phyloP scores from a whole-genome alignment of 2,329 filamentous ascomycete species.

The Paecilomyces dactylethromorphus region DNA sequence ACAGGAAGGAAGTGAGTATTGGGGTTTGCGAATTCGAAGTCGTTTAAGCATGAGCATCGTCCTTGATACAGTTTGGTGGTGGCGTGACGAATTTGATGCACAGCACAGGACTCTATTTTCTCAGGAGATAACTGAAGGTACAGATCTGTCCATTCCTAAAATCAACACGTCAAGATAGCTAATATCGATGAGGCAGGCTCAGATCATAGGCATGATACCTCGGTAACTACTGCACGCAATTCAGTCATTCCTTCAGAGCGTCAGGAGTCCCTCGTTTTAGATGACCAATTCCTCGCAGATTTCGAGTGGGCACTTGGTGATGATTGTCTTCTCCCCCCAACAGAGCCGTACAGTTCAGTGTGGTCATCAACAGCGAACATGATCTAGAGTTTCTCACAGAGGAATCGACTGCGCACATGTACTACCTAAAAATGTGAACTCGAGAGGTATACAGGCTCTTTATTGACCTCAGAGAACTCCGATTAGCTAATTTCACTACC shows the following conservation, averaged over 20 bases:
- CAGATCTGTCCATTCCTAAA: not conserved
- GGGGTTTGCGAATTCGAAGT: conserved; percentile 31
- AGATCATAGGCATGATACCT: conserved; percentile 7
- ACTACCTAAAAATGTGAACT: no score
- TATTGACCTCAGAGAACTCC: no score
- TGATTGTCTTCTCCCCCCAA: conserved; percentile 19
- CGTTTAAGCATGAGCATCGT: conserved; percentile 31
- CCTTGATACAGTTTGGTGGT: conserved; percentile 37
- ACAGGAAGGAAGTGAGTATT: conserved; percentile 28
- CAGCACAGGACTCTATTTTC: conserved; percentile 11
- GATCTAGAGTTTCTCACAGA: not conserved
- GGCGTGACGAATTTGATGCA: conserved; percentile 35
- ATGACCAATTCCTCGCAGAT: conserved; percentile 32
- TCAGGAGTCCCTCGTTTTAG: conserved; percentile 19
- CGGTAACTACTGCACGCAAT: conserved; percentile 1
- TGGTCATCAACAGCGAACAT: conserved; percentile 14
- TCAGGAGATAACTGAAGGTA: conserved; percentile 13
- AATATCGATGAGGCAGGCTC: conserved; percentile 5
- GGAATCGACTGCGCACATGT: not conserved
- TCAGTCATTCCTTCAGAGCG: conserved; percentile 3
- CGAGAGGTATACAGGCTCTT: no score
- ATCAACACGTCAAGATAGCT: no score
- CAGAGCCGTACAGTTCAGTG: conserved; percentile 15
- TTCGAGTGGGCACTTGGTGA: conserved; percentile 32
- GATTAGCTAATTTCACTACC: no score